These are phyloP conservation scores for Meyerozyma guilliermondii DNA, from an alignment of 1,139 yeast species.

Conservation along the genomic window DNA sequence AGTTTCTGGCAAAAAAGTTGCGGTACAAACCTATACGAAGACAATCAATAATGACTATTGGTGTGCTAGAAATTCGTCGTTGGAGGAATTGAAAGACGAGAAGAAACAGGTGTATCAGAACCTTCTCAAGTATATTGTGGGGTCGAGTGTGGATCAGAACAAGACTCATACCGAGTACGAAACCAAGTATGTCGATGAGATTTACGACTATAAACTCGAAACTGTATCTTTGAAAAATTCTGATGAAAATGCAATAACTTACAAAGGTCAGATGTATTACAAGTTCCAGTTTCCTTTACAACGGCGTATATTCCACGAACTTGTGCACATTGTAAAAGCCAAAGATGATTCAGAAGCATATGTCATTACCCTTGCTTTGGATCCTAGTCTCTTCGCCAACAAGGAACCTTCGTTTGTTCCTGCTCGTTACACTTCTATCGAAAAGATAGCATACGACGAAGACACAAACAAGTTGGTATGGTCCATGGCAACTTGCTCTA, in stretches of 20 bases:
- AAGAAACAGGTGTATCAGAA: not conserved
- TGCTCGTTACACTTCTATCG: constrained; percentile 57
- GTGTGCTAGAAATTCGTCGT: constrained; percentile 18
- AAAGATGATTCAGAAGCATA: constrained; percentile 31
- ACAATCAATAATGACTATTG: constrained; percentile 16
- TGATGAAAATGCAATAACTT: constrained; percentile 10
- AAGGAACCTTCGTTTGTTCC: constrained; percentile 21
- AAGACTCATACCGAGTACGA: constrained; percentile 23
- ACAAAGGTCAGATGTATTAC: constrained; percentile 34
- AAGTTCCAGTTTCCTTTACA: constrained; percentile 45
- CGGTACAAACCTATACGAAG: constrained; percentile 11
- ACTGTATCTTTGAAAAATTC: constrained; percentile 6
- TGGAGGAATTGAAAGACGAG: constrained; percentile 12
- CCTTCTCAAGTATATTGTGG: constrained; percentile 11
- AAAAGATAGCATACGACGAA: constrained; percentile 38
- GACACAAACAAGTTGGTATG: constrained; percentile 43
- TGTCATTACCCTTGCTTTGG: constrained; percentile 49
- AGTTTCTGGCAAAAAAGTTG: constrained; percentile 2
- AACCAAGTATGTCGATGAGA: constrained; percentile 27
- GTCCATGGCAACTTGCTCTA: constrained; percentile 62
- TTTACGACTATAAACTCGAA: constrained; percentile 19
- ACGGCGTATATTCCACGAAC: constrained; percentile 53
- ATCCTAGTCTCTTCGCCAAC: constrained; percentile 15
- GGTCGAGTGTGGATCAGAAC: constrained; percentile 6
- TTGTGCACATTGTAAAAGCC: constrained; percentile 41